These are phyloP conservation scores for Hemileia vastatrix DNA, from an alignment of 1,284 basidiomycete genomes.

Conservation along the genomic window DNA sequence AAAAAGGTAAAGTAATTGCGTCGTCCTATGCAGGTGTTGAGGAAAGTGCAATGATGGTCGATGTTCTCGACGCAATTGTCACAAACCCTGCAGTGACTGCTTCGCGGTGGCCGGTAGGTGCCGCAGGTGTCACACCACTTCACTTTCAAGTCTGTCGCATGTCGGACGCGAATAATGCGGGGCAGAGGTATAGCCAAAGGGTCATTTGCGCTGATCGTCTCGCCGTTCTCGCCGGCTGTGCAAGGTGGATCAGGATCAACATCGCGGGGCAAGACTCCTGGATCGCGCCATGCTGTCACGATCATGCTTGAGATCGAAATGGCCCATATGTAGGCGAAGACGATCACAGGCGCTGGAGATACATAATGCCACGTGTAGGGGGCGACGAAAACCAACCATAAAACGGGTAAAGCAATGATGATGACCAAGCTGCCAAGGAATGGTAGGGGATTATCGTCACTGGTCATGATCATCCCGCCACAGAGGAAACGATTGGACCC, in stretches of 20 bases:
- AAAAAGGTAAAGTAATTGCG: constrained; percentile 42
- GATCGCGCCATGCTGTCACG: constrained; percentile 2
- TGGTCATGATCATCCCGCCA: too few species aligned
- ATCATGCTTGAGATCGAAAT: constrained; percentile 10
- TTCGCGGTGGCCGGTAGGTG: constrained; percentile 39
- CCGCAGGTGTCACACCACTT: constrained; percentile 42
- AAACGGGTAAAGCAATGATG: constrained; percentile 1
- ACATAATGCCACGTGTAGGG: neutral
- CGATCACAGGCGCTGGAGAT: neutral
- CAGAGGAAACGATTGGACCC: too few species aligned
- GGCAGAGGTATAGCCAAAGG: too few species aligned
- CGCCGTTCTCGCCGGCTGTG: too few species aligned
- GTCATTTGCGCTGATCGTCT: too few species aligned
- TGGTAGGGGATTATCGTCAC: neutral
- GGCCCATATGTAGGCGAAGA: neutral
- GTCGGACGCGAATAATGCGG: too few species aligned
- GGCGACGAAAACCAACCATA: neutral
- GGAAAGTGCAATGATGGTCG: constrained; percentile 44
- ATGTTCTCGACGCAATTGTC: constrained; percentile 41
- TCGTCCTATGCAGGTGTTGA: constrained; percentile 43
- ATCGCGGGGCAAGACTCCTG: constrained; percentile 8
- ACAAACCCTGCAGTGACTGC: constrained; percentile 41
- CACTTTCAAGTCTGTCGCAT: too few species aligned
- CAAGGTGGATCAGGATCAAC: constrained; percentile 7
- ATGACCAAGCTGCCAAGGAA: neutral